Conservation (phyloP, 139 green algal genomes). For the Trebouxia sp. region DNA sequence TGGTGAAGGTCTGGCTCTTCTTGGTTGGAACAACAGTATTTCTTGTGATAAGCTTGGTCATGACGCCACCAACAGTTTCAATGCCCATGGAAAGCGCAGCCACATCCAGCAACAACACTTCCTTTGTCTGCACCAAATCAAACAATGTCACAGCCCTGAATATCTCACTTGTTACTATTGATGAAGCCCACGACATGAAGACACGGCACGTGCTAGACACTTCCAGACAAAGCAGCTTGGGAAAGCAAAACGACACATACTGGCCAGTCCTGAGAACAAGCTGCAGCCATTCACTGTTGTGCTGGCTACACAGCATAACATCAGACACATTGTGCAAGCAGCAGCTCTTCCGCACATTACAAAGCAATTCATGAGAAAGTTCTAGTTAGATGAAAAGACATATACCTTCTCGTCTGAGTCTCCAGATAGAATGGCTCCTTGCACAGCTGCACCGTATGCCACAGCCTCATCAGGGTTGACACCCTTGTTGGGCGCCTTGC, state of each 20-base stretch:
- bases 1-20: conserved; percentile 99
- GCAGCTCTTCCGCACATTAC: too few relatives aligned
- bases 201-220: too few relatives aligned
- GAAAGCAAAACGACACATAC: too few relatives aligned
- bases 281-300: not conserved
- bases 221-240: too few relatives aligned
- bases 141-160: not conserved
- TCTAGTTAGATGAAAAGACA: too few relatives aligned
- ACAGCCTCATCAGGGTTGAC: conserved; percentile 96
- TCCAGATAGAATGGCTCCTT: conserved; percentile 83
- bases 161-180: not conserved
- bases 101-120: conserved; percentile 90
- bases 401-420: conserved; percentile 64
- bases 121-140: conserved; percentile 48
- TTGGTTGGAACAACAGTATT: conserved; percentile 96
- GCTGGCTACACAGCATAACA: not conserved
- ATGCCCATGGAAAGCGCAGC: conserved; percentile 91
- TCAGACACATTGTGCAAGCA: too few relatives aligned
- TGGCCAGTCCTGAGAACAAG: too few relatives aligned
- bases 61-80: conserved; percentile 90
- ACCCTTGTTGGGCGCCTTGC: conserved; percentile 94
- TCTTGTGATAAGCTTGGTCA: conserved; percentile 93
- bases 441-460: conserved; percentile 90
- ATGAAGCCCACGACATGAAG: not conserved
- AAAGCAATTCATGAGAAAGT: too few relatives aligned